phyloP scores from a whole-genome alignment of 371 early-diverging fungal genomes.

The Rhizopus sp. region DNA sequence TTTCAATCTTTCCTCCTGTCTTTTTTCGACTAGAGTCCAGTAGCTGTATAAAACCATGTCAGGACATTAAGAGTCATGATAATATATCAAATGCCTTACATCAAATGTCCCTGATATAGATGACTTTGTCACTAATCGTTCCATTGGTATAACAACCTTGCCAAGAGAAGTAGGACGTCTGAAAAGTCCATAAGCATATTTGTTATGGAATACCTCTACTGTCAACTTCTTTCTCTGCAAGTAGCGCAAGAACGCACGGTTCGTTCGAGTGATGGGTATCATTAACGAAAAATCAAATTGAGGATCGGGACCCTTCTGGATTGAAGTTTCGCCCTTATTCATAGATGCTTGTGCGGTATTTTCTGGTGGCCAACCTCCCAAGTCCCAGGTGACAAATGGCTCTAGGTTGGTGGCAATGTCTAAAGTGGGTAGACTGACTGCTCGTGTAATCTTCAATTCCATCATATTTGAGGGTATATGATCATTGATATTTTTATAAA shows the following conservation, averaged over 20 bases:
- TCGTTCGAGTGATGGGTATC: slow-evolving; percentile 66
- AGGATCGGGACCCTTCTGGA: slow-evolving; percentile 49
- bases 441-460: slow-evolving; percentile 62
- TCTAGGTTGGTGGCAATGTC: slow-evolving; percentile 64
- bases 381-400: slow-evolving; percentile 68
- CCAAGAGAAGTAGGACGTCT: slow-evolving; percentile 66
- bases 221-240: slow-evolving; percentile 69
- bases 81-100: slow-evolving; percentile 43
- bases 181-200: slow-evolving; percentile 60
- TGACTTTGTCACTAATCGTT: slow-evolving; percentile 58
- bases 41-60: slow-evolving; percentile 40
- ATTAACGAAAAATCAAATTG: slow-evolving; percentile 60
- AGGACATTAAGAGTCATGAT: neutral
- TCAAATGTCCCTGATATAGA: slow-evolving; percentile 69
- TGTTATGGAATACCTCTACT: slow-evolving; percentile 71
- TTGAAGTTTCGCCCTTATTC: slow-evolving; percentile 71
- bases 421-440: slow-evolving; percentile 55
- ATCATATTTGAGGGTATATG: slow-evolving; percentile 69
- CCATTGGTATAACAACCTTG: slow-evolving; percentile 58
- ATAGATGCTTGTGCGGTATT: slow-evolving; percentile 51
- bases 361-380: slow-evolving; percentile 76
- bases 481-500: slow-evolving; percentile 53
- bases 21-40: slow-evolving; percentile 64
- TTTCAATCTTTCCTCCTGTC: slow-evolving; percentile 72
- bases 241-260: slow-evolving; percentile 62